Conservation (phyloP, 805 yeast genomes). For the Metschnikowia continentalis region DNA sequence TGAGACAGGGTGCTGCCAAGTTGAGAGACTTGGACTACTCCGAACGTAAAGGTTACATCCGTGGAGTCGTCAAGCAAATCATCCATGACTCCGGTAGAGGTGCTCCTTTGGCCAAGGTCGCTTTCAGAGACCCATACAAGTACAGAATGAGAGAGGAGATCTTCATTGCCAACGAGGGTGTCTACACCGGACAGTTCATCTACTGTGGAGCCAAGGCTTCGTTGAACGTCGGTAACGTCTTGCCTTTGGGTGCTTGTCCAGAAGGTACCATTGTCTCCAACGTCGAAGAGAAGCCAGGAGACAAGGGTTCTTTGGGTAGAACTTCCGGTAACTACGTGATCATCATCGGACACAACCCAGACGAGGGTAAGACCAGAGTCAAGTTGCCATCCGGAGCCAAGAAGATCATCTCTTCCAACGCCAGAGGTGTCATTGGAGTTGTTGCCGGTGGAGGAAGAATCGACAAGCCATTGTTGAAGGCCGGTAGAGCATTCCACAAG, state of each 20-base stretch:
- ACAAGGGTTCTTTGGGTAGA: conserved; percentile 99
- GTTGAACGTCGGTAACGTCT: conserved; percentile 99
- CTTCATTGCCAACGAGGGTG: conserved; percentile 99
- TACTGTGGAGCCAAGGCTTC: conserved; percentile 99
- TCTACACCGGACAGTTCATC: conserved; percentile 98
- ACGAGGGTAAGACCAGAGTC: conserved; percentile 98
- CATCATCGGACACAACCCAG: conserved; percentile 98
- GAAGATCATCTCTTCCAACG: conserved; percentile 91
- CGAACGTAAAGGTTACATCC: conserved; percentile 99
- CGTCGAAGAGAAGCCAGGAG: conserved; percentile 98
- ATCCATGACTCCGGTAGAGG: conserved; percentile 99
- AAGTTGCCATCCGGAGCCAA: conserved; percentile 99
- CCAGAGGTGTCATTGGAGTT: conserved; percentile 99
- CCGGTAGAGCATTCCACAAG: conserved; percentile 98
- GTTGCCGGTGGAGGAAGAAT: conserved; percentile 99
- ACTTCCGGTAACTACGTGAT: conserved; percentile 99
- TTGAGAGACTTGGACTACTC: conserved; percentile 98
- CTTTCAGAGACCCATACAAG: conserved; percentile 99
- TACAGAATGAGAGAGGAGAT: conserved; percentile 97
- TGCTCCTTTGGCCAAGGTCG: conserved; percentile 75
- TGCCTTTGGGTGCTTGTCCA: conserved; percentile 97
- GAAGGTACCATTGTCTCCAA: conserved; percentile 99
- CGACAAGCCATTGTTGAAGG: conserved; percentile 99
- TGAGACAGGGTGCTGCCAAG: conserved; percentile 99
- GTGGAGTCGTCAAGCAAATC: conserved; percentile 98